These are phyloP conservation scores for Andrographis paniculata DNA, from an alignment of 305 asterid species.

Conservation along the genomic window DNA sequence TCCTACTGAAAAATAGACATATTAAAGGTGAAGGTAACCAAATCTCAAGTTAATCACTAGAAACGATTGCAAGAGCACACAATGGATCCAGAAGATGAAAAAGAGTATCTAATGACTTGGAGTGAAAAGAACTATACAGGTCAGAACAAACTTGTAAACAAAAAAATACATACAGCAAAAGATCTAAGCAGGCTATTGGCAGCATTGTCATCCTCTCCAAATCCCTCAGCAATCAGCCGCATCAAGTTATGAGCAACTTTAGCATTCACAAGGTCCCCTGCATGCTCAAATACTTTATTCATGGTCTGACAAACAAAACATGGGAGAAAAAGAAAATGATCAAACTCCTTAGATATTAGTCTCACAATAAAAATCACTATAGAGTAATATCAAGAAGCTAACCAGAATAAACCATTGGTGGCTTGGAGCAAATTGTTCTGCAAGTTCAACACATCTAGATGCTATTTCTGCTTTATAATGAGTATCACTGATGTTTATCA, in stretches of 20 bases:
- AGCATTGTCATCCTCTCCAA: no score
- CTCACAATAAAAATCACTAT: constrained; percentile 8
- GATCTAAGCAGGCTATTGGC: constrained; percentile 86
- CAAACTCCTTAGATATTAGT: constrained; percentile 10
- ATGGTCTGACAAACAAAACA: no score
- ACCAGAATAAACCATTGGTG: constrained; percentile 99
- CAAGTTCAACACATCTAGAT: constrained; percentile 95
- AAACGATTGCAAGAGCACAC: no score
- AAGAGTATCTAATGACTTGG: no score
- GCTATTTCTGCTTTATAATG: constrained; percentile 97
- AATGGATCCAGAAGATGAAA: no score
- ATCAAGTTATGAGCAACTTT: constrained; percentile 92
- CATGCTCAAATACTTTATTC: no score
- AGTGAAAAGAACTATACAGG: no score
- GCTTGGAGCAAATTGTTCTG: constrained; percentile 98
- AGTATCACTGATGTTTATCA: constrained; percentile 79
- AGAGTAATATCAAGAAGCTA: constrained; percentile 11
- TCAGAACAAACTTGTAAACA: no score
- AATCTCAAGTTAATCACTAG: no score
- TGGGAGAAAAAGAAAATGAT: no score
- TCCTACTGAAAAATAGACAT: no score
- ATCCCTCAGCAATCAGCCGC: constrained; percentile 93
- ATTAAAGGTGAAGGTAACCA: no score
- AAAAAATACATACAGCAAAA: constrained; percentile 56
- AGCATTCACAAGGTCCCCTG: constrained; percentile 78